These are phyloP conservation scores for Pythium apleroticum DNA, from an alignment of 352 stramenopile genomes.

Conservation along the genomic window DNA sequence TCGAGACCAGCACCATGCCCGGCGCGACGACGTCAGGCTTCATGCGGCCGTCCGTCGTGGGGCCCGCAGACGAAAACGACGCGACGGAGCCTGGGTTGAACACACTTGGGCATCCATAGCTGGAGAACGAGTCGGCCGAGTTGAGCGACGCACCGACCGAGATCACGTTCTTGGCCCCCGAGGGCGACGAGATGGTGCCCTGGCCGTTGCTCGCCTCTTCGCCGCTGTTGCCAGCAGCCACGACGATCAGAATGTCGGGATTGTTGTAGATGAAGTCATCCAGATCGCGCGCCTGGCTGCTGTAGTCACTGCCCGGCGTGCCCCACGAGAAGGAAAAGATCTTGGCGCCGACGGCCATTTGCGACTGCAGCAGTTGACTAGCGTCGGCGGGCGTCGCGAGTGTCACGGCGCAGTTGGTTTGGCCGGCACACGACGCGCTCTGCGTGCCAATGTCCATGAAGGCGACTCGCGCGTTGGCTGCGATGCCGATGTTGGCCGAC, in stretches of 20 bases:
- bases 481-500: conserved; percentile 65
- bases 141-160: conserved; percentile 81
- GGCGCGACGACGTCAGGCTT: conserved; percentile 89
- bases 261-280: conserved; percentile 86
- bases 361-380: conserved; percentile 55
- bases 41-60: conserved; percentile 77
- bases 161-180: conserved; percentile 84
- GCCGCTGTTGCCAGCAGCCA: conserved; percentile 89
- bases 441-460: conserved; percentile 90
- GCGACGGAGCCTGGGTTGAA: conserved; percentile 79
- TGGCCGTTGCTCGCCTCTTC: conserved; percentile 51
- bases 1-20: conserved; percentile 79
- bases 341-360: conserved; percentile 66
- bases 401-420: conserved; percentile 49
- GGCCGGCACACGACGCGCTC: conserved; percentile 42
- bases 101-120: conserved; percentile 48
- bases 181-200: conserved; percentile 79
- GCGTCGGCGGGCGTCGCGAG: conserved; percentile 67
- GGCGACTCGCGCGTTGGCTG: conserved; percentile 76
- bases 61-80: conserved; percentile 81
- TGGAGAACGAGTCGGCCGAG: conserved; percentile 44
- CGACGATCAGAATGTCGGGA: conserved; percentile 81
- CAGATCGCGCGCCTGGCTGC: conserved; percentile 67
- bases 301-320: conserved; percentile 76
- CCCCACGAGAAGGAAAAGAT: conserved; percentile 89